A percentile compares a stretch with the other conserved stretches of the same genome.
phyloP scores from a whole-genome alignment of 2,329 filamentous ascomycete genomes.

The Spiromastix sp. region DNA sequence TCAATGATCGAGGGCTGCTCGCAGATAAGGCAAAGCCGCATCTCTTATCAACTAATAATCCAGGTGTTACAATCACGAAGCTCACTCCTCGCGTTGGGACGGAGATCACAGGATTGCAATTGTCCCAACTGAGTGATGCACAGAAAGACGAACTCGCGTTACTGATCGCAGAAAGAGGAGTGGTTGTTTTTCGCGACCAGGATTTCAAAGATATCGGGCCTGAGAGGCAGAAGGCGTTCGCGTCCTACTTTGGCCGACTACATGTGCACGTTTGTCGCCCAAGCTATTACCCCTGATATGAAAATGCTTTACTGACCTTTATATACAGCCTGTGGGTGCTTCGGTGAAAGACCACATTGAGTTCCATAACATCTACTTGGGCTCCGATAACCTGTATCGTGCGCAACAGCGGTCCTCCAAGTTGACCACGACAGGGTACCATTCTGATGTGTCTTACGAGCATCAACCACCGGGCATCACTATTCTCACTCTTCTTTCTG shows the following conservation, averaged over 20 bases:
- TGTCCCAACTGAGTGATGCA: slow-evolving; percentile 49
- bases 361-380: slow-evolving; percentile 39
- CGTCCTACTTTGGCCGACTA: slow-evolving; percentile 19
- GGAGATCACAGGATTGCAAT: slow-evolving; percentile 53
- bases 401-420: slow-evolving; percentile 23
- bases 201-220: slow-evolving; percentile 13
- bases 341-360: slow-evolving; percentile 35
- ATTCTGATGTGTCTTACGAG: slow-evolving; percentile 20
- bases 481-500: slow-evolving; percentile 17
- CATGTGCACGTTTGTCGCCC: slow-evolving; percentile 15
- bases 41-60: slow-evolving; percentile 26
- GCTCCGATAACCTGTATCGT: slow-evolving; percentile 36
- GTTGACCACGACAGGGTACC: slow-evolving; percentile 23
- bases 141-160: slow-evolving; percentile 54
- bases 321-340: slow-evolving; percentile 29
- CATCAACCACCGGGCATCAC: slow-evolving; percentile 21
- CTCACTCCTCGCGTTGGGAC: slow-evolving; percentile 54
- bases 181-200: slow-evolving; percentile 13
- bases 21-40: slow-evolving; percentile 36
- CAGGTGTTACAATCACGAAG: slow-evolving; percentile 10
- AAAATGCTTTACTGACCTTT: slow-evolving; percentile 1
- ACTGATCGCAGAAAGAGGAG: slow-evolving; percentile 37
- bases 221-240: slow-evolving; percentile 14
- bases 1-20: slow-evolving; percentile 29
- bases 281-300: slow-evolving; percentile 1